Percentiles rank a stretch among this genome's conserved stretches.
Conservation (phyloP, 192 early-diverging fungal species). For the Coemansia sp. region DNA sequence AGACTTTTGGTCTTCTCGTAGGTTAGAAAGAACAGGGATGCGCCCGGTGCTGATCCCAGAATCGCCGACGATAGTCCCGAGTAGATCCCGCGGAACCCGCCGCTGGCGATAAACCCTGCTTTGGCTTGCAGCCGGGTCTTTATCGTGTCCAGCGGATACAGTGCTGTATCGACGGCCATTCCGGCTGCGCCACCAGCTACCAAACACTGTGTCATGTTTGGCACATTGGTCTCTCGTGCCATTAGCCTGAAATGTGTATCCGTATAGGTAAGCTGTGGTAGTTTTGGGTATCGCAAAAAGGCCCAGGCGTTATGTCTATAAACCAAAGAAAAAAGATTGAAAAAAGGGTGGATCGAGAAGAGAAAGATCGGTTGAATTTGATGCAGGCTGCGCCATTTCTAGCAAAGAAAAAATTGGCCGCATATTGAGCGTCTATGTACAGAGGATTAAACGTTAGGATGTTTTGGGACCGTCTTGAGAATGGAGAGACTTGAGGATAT, state of each 20-base stretch:
- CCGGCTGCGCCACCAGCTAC: conserved; percentile 86
- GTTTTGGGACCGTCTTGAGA: background rate
- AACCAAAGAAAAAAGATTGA: background rate
- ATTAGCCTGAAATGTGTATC: background rate
- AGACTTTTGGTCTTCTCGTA: conserved; percentile 80
- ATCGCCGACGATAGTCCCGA: conserved; percentile 85
- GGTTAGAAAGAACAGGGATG: conserved; percentile 86
- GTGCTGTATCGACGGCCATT: conserved; percentile 85
- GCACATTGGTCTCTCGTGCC: conserved; percentile 18
- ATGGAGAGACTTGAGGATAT: conserved; percentile 35
- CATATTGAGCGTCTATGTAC: no score
- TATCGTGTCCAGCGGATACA: conserved; percentile 96
- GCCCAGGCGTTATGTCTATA: background rate
- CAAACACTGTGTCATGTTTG: conserved; percentile 56
- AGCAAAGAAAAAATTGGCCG: no score
- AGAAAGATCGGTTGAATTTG: conserved; percentile 2
- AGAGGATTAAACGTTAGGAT: background rate
- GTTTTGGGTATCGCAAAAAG: no score
- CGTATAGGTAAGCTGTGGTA: background rate
- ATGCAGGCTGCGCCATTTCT: background rate
- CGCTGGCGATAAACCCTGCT: conserved; percentile 77
- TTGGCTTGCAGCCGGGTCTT: conserved; percentile 92
- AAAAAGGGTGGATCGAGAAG: background rate
- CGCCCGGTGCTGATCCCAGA: conserved; percentile 89
- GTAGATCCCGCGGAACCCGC: conserved; percentile 89